Evolutionary conservation across 164 flowering plant species (phyloP).

Genomic region (Amborella trichopoda): DNA sequence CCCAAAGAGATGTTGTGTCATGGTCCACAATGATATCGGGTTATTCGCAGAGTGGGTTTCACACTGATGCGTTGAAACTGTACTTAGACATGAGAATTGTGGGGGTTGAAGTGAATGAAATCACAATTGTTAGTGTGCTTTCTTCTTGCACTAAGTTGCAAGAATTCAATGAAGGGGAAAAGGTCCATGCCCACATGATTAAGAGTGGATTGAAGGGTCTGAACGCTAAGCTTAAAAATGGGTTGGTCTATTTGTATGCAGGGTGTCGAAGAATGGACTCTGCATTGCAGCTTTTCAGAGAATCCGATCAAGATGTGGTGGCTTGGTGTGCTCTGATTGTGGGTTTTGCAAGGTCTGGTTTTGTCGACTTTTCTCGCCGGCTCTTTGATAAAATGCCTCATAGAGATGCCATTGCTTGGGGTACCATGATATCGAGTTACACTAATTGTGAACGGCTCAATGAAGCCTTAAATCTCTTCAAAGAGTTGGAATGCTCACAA

Average conservation of each 20-base stretch:
- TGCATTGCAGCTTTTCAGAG: constrained; percentile 39
- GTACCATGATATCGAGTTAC: constrained; percentile 63
- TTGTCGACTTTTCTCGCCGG: constrained; percentile 27
- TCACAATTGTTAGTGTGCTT: constrained; percentile 44
- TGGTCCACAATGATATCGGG: constrained; percentile 55
- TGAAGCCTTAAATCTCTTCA: constrained; percentile 48
- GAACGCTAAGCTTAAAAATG: constrained; percentile 40
- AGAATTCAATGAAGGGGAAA: constrained; percentile 27
- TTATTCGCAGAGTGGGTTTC: constrained; percentile 23
- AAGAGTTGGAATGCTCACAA: constrained; percentile 31
- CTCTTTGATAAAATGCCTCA: constrained; percentile 51
- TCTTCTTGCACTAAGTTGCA: constrained; percentile 63
- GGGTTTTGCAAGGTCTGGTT: constrained; percentile 57
- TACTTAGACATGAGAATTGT: constrained; percentile 34
- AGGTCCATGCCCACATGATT: constrained; percentile 23
- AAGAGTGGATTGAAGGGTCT: constrained; percentile 15
- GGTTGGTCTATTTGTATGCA: constrained; percentile 56
- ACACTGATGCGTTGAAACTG: constrained; percentile 27
- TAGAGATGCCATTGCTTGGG: constrained; percentile 62
- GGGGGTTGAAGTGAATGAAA: constrained; percentile 48
- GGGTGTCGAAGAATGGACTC: constrained; percentile 46
- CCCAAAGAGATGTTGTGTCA: constrained; percentile 37
- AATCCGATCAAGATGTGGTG: constrained; percentile 39
- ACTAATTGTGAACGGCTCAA: constrained; percentile 45
- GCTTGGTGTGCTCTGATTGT: constrained; percentile 69